Conservation (phyloP, 345 rosid genomes). For the Syzygium aromaticum region DNA sequence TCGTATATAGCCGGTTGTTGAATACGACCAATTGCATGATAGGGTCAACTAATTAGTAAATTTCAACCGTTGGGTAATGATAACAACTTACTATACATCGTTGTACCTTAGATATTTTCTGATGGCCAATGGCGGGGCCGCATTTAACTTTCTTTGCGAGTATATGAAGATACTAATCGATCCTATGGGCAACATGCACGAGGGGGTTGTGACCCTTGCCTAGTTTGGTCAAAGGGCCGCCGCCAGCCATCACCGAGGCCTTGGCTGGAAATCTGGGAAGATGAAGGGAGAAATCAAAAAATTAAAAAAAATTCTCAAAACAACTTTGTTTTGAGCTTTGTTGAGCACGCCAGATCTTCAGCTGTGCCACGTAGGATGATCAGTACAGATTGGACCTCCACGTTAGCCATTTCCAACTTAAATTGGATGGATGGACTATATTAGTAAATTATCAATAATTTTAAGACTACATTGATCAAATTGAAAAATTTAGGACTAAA, state of each 20-base stretch:
- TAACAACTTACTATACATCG: background rate
- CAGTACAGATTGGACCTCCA: fast-evolving
- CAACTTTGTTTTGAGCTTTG: background rate
- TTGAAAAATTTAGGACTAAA: background rate
- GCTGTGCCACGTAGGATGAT: fast-evolving
- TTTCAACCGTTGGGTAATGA: background rate
- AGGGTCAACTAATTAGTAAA: background rate
- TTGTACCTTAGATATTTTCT: no score
- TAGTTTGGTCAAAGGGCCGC: background rate
- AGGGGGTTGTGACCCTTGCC: background rate
- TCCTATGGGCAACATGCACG: background rate
- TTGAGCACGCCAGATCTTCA: background rate
- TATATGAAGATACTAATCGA: background rate
- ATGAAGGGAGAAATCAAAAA: background rate
- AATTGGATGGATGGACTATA: background rate
- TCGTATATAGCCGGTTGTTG: background rate
- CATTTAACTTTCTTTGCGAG: background rate
- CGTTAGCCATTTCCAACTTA: background rate
- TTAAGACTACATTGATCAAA: background rate
- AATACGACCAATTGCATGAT: background rate
- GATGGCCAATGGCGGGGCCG: background rate
- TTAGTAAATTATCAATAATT: background rate
- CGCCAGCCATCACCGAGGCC: background rate
- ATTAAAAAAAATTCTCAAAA: background rate
- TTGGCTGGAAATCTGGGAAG: background rate